Evolutionary conservation across 2,329 filamentous ascomycete species (phyloP).

Genomic region (Neopestalotiopsis rosae): DNA sequence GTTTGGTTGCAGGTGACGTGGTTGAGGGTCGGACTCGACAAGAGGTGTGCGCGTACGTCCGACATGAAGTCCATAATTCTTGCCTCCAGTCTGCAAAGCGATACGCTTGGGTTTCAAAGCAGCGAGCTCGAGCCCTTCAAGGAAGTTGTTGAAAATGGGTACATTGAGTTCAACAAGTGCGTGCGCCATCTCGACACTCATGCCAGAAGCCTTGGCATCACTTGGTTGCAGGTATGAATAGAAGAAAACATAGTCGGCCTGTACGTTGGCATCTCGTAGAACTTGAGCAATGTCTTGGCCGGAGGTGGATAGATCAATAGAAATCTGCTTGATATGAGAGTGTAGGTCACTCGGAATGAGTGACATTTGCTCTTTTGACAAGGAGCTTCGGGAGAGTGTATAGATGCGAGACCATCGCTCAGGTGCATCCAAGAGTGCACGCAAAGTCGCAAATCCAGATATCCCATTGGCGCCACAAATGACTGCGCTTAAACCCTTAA

Average conservation of each 20-base stretch:
- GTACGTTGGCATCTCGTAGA: neutral
- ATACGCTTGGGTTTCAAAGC: neutral
- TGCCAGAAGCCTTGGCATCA: neutral
- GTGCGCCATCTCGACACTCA: neutral
- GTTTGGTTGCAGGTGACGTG: neutral
- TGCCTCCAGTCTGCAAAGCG: neutral
- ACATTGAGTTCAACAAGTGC: neutral
- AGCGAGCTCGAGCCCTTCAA: neutral
- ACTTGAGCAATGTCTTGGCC: neutral
- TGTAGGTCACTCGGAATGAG: neutral
- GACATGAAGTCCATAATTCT: neutral
- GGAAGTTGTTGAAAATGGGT: neutral
- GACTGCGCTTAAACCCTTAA: neutral
- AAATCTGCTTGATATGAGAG: neutral
- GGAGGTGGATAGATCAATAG: neutral
- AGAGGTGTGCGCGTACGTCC: neutral
- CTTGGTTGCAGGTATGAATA: neutral
- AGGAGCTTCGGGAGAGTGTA: neutral
- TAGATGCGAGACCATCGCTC: neutral
- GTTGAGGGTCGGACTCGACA: conserved; percentile 1
- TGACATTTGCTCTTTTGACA: neutral
- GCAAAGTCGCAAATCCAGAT: neutral
- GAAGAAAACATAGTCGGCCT: neutral
- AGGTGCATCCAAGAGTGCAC: neutral
- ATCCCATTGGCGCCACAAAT: neutral